phyloP scores from a whole-genome alignment of 805 yeast species.

The Candida jianshihensis region DNA sequence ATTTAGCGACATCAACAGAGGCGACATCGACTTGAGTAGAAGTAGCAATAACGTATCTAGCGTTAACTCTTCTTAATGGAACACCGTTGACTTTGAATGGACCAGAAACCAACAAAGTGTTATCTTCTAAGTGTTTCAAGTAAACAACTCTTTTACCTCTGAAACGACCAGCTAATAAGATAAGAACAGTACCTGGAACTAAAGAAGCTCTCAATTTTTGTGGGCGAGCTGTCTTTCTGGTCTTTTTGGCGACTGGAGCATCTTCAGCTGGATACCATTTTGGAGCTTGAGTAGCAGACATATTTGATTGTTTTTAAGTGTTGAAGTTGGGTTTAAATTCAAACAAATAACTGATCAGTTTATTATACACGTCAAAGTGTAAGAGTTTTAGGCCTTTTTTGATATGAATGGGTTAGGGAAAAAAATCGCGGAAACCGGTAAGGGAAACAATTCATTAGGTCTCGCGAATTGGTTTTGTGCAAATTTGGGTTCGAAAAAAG shows the following conservation, averaged over 20 bases:
- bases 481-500: too few relatives aligned
- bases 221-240: conserved; percentile 89
- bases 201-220: conserved; percentile 92
- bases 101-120: conserved; percentile 94
- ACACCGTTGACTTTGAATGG: conserved; percentile 99
- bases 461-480: background rate
- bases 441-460: background rate
- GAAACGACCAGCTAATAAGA: conserved; percentile 98
- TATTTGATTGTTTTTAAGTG: conserved; percentile 1
- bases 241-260: conserved; percentile 78
- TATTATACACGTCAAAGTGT: too few relatives aligned
- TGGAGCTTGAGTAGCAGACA: conserved; percentile 49
- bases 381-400: too few relatives aligned
- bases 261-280: conserved; percentile 94
- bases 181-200: conserved; percentile 97
- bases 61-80: conserved; percentile 98
- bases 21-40: conserved; percentile 83
- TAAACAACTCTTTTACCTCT: conserved; percentile 99
- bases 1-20: conserved; percentile 81
- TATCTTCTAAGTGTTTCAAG: conserved; percentile 95
- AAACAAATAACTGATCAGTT: too few relatives aligned
- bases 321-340: background rate
- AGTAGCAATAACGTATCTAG: conserved; percentile 98
- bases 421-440: too few relatives aligned
- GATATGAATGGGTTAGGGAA: too few relatives aligned